Conservation (phyloP, 108 stramenopile genomes). For the Pseudonitzschia pungens region DNA sequence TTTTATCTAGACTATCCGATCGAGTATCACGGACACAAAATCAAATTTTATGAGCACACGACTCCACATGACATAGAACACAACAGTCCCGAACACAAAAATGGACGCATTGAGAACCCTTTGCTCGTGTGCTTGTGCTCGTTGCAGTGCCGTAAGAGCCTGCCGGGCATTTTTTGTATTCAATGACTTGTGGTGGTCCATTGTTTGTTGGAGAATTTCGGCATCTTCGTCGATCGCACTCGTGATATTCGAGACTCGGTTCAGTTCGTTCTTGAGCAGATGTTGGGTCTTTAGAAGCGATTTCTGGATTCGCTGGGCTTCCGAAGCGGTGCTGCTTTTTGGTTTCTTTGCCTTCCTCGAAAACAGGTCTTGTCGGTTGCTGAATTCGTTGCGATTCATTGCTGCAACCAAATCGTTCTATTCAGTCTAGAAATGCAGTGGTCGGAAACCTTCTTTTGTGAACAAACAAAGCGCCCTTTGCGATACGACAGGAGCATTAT, state of each 20-base stretch:
- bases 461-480: too few relatives aligned
- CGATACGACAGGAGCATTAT: too few relatives aligned
- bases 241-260: constrained; percentile 53
- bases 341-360: constrained; percentile 3
- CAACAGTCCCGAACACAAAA: constrained; percentile 46
- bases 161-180: constrained; percentile 43
- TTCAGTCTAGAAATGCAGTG: too few relatives aligned
- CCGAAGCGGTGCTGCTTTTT: constrained; percentile 39
- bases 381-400: constrained; percentile 1
- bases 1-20: constrained; percentile 18
- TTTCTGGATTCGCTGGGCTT: constrained; percentile 56
- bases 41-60: constrained; percentile 49
- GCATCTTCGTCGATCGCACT: constrained; percentile 59
- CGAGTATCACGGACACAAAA: constrained; percentile 31
- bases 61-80: constrained; percentile 55
- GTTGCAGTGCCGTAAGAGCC: constrained; percentile 45
- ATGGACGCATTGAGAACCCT: constrained; percentile 48
- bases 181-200: constrained; percentile 48
- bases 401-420: not conserved
- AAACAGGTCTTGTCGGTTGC: constrained; percentile 10
- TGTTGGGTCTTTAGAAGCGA: constrained; percentile 52
- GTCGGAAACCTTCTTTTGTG: too few relatives aligned
- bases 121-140: constrained; percentile 52
- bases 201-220: constrained; percentile 40
- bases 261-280: constrained; percentile 51